Percentiles rank a stretch among this genome's conserved stretches.
Evolutionary conservation across 106 monocot genomes (phyloP).

Genomic region (Dioscorea alata): DNA sequence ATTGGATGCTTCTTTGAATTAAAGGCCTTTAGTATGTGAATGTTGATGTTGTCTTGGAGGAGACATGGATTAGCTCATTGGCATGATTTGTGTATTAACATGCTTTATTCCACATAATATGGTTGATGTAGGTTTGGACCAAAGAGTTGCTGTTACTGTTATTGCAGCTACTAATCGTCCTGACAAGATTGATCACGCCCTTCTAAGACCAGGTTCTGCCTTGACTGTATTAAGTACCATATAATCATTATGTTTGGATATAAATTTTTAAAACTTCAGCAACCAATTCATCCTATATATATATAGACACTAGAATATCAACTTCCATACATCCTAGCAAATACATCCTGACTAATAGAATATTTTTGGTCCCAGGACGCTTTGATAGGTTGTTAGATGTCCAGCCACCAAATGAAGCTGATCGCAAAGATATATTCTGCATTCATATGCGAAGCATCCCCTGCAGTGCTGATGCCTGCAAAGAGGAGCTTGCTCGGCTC

Average conservation of each 20-base stretch:
- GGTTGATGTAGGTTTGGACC: slow-evolving; percentile 64
- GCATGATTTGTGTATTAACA: too few species aligned
- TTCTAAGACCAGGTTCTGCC: slow-evolving; percentile 76
- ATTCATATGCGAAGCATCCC: slow-evolving; percentile 68
- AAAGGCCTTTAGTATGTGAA: too few species aligned
- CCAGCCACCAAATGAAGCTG: slow-evolving; percentile 67
- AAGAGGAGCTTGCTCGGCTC: slow-evolving; percentile 55
- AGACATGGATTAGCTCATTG: too few species aligned
- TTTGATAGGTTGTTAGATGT: slow-evolving; percentile 88
- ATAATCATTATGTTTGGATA: background rate
- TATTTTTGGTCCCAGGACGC: slow-evolving; percentile 50
- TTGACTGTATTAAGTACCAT: background rate
- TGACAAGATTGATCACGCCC: slow-evolving; percentile 93
- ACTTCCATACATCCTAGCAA: background rate
- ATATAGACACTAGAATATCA: background rate
- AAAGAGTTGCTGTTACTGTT: slow-evolving; percentile 70
- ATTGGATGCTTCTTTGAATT: too few species aligned
- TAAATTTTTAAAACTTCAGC: too few species aligned
- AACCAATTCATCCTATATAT: too few species aligned
- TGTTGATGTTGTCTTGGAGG: too few species aligned
- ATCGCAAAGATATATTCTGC: slow-evolving; percentile 72
- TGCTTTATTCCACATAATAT: background rate
- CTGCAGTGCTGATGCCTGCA: slow-evolving; percentile 45
- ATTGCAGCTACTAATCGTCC: slow-evolving; percentile 99
- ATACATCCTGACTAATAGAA: background rate